Percentiles rank a stretch among this genome's conserved stretches.
These are phyloP conservation scores for Leucocoprinus birnbaumii DNA, from an alignment of 768 basidiomycete species.

Conservation along the genomic window DNA sequence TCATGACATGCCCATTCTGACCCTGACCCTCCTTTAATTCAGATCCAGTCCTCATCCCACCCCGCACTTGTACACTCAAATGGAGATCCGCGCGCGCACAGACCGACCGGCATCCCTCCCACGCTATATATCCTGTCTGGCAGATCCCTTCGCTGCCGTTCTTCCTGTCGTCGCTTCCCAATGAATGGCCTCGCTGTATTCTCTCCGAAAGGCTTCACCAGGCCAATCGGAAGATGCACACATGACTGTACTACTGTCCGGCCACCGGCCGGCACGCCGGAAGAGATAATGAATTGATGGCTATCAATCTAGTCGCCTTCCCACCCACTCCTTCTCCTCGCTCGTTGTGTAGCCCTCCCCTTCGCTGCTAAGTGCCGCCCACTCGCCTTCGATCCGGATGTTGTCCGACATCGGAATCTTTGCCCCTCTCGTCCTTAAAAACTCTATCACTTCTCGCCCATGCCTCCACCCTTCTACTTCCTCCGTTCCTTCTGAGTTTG, in stretches of 20 bases:
- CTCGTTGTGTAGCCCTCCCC: conserved; percentile 41
- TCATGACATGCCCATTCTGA: too few species aligned
- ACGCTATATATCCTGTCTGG: too few species aligned
- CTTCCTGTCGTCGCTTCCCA: too few species aligned
- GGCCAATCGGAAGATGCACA: not conserved
- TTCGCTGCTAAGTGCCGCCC: conserved; percentile 70
- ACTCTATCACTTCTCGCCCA: conserved; percentile 70
- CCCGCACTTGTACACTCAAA: not conserved
- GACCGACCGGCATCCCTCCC: too few species aligned
- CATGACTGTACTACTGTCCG: not conserved
- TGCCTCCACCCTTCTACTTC: conserved; percentile 52
- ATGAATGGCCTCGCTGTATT: too few species aligned
- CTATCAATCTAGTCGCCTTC: conserved; percentile 4
- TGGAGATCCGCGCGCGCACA: too few species aligned
- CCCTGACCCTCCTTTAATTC: not conserved
- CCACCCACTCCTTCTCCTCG: conserved; percentile 25
- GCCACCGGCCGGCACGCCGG: not conserved
- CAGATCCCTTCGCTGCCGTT: too few species aligned
- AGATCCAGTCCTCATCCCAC: not conserved
- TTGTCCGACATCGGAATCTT: conserved; percentile 53
- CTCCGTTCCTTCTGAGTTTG: conserved; percentile 9
- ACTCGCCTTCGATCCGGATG: conserved; percentile 54
- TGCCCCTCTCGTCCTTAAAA: conserved; percentile 69
- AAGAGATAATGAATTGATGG: not conserved
- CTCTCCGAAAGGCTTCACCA: not conserved